phyloP scores from a whole-genome alignment of 192 early-diverging fungal species.

The Podila clonocystis region DNA sequence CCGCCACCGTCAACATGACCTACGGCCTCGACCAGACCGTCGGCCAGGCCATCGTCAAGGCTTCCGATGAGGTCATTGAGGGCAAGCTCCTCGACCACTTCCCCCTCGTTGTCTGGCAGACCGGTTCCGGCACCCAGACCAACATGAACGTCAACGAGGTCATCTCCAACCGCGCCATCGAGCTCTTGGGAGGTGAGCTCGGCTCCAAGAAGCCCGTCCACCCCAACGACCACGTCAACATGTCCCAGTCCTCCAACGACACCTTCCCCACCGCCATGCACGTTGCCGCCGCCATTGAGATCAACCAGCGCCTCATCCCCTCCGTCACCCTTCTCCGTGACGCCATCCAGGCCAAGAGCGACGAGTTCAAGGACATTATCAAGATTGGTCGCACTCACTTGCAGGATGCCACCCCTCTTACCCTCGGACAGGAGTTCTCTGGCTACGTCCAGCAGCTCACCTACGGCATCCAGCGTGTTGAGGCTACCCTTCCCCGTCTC shows the following conservation, averaged over 20 bases:
- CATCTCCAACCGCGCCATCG: constrained; percentile 98
- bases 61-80: constrained; percentile 92
- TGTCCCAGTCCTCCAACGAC: constrained; percentile 98
- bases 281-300: constrained; percentile 91
- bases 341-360: constrained; percentile 79
- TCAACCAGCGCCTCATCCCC: constrained; percentile 88
- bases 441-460: constrained; percentile 95
- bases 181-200: constrained; percentile 90
- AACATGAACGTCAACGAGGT: constrained; percentile 99
- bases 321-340: constrained; percentile 83
- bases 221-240: constrained; percentile 99
- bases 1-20: constrained; percentile 93
- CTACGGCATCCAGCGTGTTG: constrained; percentile 90
- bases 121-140: constrained; percentile 97
- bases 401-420: constrained; percentile 98
- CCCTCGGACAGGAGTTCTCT: constrained; percentile 98
- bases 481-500: constrained; percentile 83
- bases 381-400: constrained; percentile 99
- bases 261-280: constrained; percentile 99
- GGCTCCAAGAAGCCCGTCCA: constrained; percentile 96
- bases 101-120: constrained; percentile 99
- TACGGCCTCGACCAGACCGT: constrained; percentile 85
- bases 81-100: constrained; percentile 96
- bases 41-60: constrained; percentile 89
- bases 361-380: constrained; percentile 92